phyloP scores from a whole-genome alignment of 768 basidiomycete species.

The Termitomyces titanicus region DNA sequence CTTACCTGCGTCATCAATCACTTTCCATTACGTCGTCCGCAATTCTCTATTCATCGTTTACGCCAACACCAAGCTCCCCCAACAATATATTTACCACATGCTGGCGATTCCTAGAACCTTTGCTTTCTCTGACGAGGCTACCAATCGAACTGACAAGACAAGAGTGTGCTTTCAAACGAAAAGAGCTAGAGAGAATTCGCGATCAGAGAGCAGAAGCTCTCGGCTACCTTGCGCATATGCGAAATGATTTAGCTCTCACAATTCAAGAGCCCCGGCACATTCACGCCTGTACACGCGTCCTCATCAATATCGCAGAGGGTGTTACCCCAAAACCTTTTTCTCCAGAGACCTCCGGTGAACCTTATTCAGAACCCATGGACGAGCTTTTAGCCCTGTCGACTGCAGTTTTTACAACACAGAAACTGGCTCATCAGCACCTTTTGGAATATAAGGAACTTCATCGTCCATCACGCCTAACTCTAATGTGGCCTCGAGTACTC shows the following conservation, averaged over 20 bases:
- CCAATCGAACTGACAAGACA: constrained; percentile 64
- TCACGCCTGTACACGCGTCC: constrained; percentile 14
- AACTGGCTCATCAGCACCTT: constrained; percentile 26
- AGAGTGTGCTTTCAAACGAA: constrained; percentile 62
- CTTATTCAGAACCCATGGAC: not conserved
- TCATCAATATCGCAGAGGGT: constrained; percentile 18
- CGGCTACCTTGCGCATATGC: constrained; percentile 56
- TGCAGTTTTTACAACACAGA: constrained; percentile 25
- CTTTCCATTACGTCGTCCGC: constrained; percentile 17
- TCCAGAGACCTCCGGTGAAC: not conserved
- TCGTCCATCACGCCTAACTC: constrained; percentile 65
- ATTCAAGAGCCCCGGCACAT: constrained; percentile 20
- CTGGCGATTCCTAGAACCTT: constrained; percentile 15
- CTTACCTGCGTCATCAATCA: constrained; percentile 37
- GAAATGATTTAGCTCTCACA: constrained; percentile 38
- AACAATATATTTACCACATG: constrained; percentile 7
- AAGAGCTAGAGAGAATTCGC: constrained; percentile 56
- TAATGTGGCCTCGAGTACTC: constrained; percentile 80
- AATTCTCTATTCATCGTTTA: constrained; percentile 10
- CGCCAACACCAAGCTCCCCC: not conserved
- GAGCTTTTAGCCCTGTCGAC: constrained; percentile 24
- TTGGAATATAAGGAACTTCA: constrained; percentile 37
- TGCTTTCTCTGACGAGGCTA: constrained; percentile 30
- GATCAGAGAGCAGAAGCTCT: constrained; percentile 67
- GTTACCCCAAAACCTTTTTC: constrained; percentile 13